These are phyloP conservation scores for Candida coleopterorum DNA, from an alignment of 805 yeast genomes.

Conservation along the genomic window DNA sequence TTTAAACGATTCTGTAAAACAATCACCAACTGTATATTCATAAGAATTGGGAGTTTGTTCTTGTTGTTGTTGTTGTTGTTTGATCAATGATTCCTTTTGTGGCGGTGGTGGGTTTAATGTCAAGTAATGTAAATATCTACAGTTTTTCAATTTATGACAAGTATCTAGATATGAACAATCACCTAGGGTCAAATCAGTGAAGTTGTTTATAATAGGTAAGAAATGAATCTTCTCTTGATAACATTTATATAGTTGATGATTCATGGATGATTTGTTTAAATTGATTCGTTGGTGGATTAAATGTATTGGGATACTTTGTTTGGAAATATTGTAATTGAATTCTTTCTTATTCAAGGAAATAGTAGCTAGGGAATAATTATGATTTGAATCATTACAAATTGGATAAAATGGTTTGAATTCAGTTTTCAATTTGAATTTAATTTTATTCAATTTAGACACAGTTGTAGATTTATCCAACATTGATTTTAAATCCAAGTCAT, in stretches of 20 bases:
- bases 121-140: slow-evolving; percentile 78
- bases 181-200: slow-evolving; percentile 70
- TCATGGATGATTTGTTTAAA: slow-evolving; percentile 12
- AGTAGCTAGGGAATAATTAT: slow-evolving; percentile 23
- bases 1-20: slow-evolving; percentile 33
- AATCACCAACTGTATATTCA: slow-evolving; percentile 48
- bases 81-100: too few species aligned
- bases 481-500: slow-evolving; percentile 2
- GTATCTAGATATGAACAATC: slow-evolving; percentile 94
- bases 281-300: slow-evolving; percentile 13
- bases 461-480: slow-evolving; percentile 30
- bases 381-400: slow-evolving; percentile 43
- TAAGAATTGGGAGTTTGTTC: slow-evolving; percentile 10
- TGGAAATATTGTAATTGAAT: slow-evolving; percentile 4
- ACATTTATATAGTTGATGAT: slow-evolving; percentile 19
- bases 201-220: slow-evolving; percentile 29
- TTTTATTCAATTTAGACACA: slow-evolving; percentile 33
- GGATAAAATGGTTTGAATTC: slow-evolving; percentile 41
- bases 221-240: slow-evolving; percentile 22
- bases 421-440: slow-evolving; percentile 37
- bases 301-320: slow-evolving; percentile 8
- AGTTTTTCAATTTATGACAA: slow-evolving; percentile 77
- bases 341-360: slow-evolving; percentile 20
- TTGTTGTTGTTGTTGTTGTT: too few species aligned
- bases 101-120: slow-evolving; percentile 37